Evolutionary conservation across 2,329 filamentous ascomycete species (phyloP).

Genomic region (Albophoma yamanashiensis): DNA sequence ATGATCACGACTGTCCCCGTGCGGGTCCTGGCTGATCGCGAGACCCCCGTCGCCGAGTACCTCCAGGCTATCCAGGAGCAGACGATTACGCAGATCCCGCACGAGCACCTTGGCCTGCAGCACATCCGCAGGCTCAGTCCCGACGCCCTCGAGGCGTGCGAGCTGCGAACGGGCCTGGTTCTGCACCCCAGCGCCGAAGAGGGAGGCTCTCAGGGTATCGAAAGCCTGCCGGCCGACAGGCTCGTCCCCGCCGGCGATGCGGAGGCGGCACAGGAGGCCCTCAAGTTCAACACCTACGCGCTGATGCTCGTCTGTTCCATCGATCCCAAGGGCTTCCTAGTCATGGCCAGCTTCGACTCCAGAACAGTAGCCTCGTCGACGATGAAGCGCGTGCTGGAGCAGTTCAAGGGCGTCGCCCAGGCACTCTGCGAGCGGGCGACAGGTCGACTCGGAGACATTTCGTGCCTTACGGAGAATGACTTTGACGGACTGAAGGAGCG

Average conservation of each 20-base stretch:
- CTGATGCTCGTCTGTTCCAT: slow-evolving; percentile 57
- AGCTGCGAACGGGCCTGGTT: slow-evolving; percentile 43
- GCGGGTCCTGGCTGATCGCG: slow-evolving; percentile 15
- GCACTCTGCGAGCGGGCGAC: slow-evolving; percentile 32
- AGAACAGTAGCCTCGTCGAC: slow-evolving; percentile 39
- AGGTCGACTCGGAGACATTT: slow-evolving; percentile 20
- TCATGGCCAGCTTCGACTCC: slow-evolving; percentile 56
- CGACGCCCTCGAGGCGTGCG: slow-evolving; percentile 43
- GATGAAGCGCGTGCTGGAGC: slow-evolving; percentile 41
- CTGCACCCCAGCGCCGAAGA: slow-evolving; percentile 34
- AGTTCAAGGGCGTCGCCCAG: slow-evolving; percentile 39
- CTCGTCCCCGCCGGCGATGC: slow-evolving; percentile 44
- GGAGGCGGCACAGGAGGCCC: slow-evolving; percentile 47
- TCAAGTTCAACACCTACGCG: slow-evolving; percentile 49
- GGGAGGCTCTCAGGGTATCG: slow-evolving; percentile 8
- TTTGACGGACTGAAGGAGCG: slow-evolving; percentile 18
- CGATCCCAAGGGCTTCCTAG: slow-evolving; percentile 40
- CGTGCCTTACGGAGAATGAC: slow-evolving; percentile 23
- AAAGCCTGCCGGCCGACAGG: slow-evolving; percentile 32
- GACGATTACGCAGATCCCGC: slow-evolving; percentile 46
- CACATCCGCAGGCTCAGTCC: slow-evolving; percentile 45
- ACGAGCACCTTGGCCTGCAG: slow-evolving; percentile 54
- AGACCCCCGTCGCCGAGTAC: slow-evolving; percentile 33
- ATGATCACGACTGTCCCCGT: slow-evolving; percentile 52
- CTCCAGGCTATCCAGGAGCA: slow-evolving; percentile 46